Conservation (phyloP, 2,329 filamentous ascomycete species). For the Colletotrichum lentis region DNA sequence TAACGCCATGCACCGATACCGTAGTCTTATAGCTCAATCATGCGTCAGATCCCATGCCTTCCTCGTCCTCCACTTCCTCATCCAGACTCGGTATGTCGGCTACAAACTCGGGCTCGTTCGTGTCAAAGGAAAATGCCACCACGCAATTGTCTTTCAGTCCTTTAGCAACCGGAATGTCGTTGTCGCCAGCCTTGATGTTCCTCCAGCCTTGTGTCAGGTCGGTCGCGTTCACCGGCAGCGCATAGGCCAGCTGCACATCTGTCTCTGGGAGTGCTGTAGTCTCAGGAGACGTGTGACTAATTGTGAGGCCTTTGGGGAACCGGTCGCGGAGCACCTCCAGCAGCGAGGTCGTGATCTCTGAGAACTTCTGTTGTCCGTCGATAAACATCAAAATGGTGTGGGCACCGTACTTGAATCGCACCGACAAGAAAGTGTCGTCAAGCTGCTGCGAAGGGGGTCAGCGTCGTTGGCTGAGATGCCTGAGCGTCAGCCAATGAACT, state of each 20-base stretch:
- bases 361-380: slow-evolving; percentile 64
- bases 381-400: slow-evolving; percentile 76
- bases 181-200: slow-evolving; percentile 50
- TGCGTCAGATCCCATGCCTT: slow-evolving; percentile 40
- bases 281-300: slow-evolving; percentile 45
- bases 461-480: neutral
- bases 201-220: slow-evolving; percentile 62
- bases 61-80: slow-evolving; percentile 54
- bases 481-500: neutral
- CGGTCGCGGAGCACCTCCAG: slow-evolving; percentile 65
- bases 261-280: slow-evolving; percentile 52
- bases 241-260: slow-evolving; percentile 57
- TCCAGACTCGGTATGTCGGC: slow-evolving; percentile 56
- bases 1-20: slow-evolving; percentile 28
- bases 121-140: slow-evolving; percentile 60
- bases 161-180: slow-evolving; percentile 52
- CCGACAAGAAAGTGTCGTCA: slow-evolving; percentile 65
- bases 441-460: slow-evolving; percentile 39
- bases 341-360: slow-evolving; percentile 65
- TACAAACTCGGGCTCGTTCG: slow-evolving; percentile 52
- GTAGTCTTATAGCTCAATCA: slow-evolving; percentile 1
- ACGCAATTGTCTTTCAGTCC: slow-evolving; percentile 58
- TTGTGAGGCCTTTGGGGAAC: slow-evolving; percentile 62
- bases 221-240: slow-evolving; percentile 53
- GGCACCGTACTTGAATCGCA: slow-evolving; percentile 77